Base-by-base conservation (phyloP, 345 rosid genomes). In the Anacardium occidentale region DNA sequence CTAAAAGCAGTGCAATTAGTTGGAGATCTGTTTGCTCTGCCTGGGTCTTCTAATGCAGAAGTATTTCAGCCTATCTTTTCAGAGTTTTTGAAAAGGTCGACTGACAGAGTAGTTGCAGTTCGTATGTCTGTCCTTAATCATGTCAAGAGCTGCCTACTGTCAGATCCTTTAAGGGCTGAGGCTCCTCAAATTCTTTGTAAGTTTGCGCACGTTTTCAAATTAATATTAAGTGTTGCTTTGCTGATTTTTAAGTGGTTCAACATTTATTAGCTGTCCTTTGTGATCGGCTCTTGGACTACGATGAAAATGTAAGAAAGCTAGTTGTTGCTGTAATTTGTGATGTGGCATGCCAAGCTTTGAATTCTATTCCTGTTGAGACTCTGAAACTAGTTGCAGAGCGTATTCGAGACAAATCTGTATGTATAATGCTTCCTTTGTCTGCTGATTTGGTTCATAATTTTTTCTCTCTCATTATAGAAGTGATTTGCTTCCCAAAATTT, bases 241-340 rank as follows among this genome's bases (percentile, higher is more conserved):
- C 74, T 76, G 52, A 66, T 68, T 52, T 71, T 81, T 29, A 64
- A 64, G 42, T 63, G 58, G 37, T 54, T 71, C 54, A 66, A 57
- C 74, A 66, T 70, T 78, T 65, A 75, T 78, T 86, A 95, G 99
- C 90, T 87, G 96, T 96, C 15, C 91, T 95, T 21, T 88, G 98
- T 81, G 99, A 95, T 62, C 94, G 99, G 62, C 89, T 95, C 69
- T 81, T 92, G 88, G 99, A 95, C 85, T 92, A 86, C 75, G 99
- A 95, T 82, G 99, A 95, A 85, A 91, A 91, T 73, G 90, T 95
- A 66, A 86, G 99, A 61, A 92, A 91, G 87, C 91, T 86, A 85
- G 99, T 92, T 69, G 98, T 95, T 85, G 88, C 87, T 75, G 96
- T 92, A 29, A 88, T 92, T 73, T 88, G 93, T 72, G 92, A 92